Evolutionary conservation across 1,284 basidiomycete species (phyloP), one percentile per base, ranked within the genome.

Genomic region (Taiwanofungus camphoratus): DNA sequence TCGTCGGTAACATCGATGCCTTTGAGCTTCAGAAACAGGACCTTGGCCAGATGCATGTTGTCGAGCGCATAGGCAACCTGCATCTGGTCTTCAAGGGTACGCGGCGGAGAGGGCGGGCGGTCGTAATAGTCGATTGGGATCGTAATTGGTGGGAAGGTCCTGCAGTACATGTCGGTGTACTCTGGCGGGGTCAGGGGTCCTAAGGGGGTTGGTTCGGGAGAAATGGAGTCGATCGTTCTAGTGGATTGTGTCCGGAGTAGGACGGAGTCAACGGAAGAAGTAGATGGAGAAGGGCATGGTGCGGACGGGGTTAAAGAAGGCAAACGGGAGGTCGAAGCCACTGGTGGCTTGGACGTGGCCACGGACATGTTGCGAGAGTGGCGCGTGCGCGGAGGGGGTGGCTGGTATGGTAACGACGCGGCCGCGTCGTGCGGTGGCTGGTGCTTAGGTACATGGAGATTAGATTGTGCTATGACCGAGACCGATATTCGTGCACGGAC

Each of bases 41-140:
- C 67, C 64, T 79, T 80, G 31, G 81, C 79, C 45, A 75, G 70
- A 46, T 76, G 77, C 47, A 83, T 73, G 63, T 84, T 67, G 57
- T 82, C 80, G 44, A 70, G 65, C 0, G 80, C 77, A 53, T 82
- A 82, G 5, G 81, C 81, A 52, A 72, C 65, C 55, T 82, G 78
- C 35, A 82, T 70, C 58, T 77, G 77, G 65, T 82, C 80, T 39
- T 75, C 69, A 42, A 82, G 69, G 0, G 74, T 71, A 27, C 62
- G 70, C 0, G 71, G 70, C 0, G 74, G 74, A 0, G 70, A 69
- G 0, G 70, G 70, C 0, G 68, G 69, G 0, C 68, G 69, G 50
- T 71, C 68, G 55, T 67, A 67, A 49, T 61, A 59, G 37, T 62
- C 59, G 26, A 57, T 44, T 1, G 47, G 48, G 34, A 32, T 42